phyloP scores from a whole-genome alignment of 257 asterid genomes.

The Galeopsis tetrahit region DNA sequence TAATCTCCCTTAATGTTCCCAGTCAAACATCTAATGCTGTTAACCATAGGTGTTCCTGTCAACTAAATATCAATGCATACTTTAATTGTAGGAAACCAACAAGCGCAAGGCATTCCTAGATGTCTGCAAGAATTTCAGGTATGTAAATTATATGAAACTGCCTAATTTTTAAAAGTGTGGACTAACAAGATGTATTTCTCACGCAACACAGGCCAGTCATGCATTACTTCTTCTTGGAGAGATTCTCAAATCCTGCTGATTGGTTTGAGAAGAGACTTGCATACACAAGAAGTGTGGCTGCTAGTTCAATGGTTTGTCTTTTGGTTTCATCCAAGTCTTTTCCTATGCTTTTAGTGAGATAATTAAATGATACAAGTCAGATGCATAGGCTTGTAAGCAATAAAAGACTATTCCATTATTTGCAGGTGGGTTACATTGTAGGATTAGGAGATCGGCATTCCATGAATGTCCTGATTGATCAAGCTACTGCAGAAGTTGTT shows the following conservation, averaged over 20 bases:
- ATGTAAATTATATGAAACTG: conserved; percentile 27
- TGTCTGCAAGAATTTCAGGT: conserved; percentile 90
- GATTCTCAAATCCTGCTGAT: conserved; percentile 89
- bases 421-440: conserved; percentile 95
- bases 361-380: conserved; percentile 9
- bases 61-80: conserved; percentile 20
- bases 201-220: conserved; percentile 82
- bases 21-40: conserved; percentile 20
- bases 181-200: conserved; percentile 37
- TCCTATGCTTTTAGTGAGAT: conserved; percentile 7
- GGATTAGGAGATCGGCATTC: conserved; percentile 99
- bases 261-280: conserved; percentile 99
- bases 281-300: conserved; percentile 95
- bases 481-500: conserved; percentile 96
- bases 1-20: conserved; percentile 8
- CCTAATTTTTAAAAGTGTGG: conserved; percentile 23
- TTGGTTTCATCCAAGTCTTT: conserved; percentile 2
- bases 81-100: conserved; percentile 65
- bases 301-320: conserved; percentile 92
- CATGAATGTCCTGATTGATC: conserved; percentile 91
- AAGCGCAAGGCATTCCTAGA: conserved; percentile 86
- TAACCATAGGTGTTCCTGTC: conserved; percentile 12
- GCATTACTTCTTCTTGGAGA: conserved; percentile 97
- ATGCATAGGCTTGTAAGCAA: conserved; percentile 21
- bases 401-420: conserved; percentile 17